phyloP scores from a whole-genome alignment of 2,329 filamentous ascomycete species.

The Talaromyces amestolkiae region DNA sequence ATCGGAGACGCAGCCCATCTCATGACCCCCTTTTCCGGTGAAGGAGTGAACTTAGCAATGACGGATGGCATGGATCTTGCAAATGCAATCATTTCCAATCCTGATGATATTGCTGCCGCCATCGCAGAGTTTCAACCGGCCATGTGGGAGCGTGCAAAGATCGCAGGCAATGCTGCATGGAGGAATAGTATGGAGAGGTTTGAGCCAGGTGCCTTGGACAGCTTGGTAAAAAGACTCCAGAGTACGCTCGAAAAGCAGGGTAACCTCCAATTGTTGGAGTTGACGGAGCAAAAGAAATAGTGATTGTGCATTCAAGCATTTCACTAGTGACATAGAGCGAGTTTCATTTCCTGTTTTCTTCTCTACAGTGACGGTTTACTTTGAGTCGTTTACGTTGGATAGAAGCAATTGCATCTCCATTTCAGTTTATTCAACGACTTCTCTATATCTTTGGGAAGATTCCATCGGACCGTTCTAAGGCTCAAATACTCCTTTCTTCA shows the following conservation, averaged over 20 bases:
- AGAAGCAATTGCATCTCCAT: neutral
- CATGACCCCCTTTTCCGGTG: conserved; percentile 31
- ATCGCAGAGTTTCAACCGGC: conserved; percentile 6
- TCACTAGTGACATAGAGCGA: neutral
- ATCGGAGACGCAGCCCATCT: conserved; percentile 31
- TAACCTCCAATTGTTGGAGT: conserved; percentile 1
- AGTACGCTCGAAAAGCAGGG: conserved; percentile 4
- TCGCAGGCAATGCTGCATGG: neutral
- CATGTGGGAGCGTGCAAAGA: conserved; percentile 14
- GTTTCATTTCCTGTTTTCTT: neutral
- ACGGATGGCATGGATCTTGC: conserved; percentile 19
- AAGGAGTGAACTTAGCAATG: conserved; percentile 26
- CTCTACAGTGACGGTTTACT: neutral
- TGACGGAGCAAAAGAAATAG: neutral
- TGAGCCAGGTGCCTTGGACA: conserved; percentile 12
- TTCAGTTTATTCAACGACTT: neutral
- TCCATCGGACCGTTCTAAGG: conserved; percentile 15
- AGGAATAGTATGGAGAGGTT: conserved; percentile 8
- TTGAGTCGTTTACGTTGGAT: neutral
- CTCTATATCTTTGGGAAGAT: too few species aligned
- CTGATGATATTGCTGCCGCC: conserved; percentile 15
- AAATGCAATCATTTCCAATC: conserved; percentile 16
- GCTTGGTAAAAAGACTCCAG: neutral
- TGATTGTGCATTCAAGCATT: neutral
- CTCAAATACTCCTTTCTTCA: conserved; percentile 26